Evolutionary conservation across 306 rosid species (phyloP).

Genomic region (Quercus dentata): DNA sequence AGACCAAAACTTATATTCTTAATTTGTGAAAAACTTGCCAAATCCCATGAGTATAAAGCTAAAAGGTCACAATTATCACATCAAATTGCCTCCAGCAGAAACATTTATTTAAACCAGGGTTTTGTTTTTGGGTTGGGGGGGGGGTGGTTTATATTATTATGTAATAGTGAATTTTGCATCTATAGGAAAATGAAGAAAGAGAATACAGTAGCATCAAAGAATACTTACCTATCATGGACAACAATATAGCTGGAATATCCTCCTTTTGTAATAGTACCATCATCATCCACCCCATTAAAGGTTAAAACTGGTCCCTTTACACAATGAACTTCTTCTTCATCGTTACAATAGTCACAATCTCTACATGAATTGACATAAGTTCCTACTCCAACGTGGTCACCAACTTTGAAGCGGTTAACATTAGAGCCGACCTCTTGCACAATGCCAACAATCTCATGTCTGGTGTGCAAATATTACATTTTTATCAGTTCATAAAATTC

Average conservation of each 20-base stretch:
- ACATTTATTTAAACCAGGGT: no score
- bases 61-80: no score
- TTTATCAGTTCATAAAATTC: neutral
- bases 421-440: slow-evolving; percentile 36
- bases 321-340: slow-evolving; percentile 30
- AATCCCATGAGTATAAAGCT: no score
- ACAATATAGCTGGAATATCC: slow-evolving; percentile 45
- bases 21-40: no score
- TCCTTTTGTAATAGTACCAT: slow-evolving; percentile 45
- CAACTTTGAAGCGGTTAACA: slow-evolving; percentile 37
- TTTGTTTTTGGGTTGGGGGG: no score
- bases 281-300: slow-evolving; percentile 37
- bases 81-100: no score
- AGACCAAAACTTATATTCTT: no score
- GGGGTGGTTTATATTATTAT: no score
- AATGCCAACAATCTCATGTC: slow-evolving; percentile 49
- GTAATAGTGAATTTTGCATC: neutral
- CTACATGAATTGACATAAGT: slow-evolving; percentile 50
- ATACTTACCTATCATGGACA: slow-evolving; percentile 38
- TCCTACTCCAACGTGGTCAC: slow-evolving; percentile 49
- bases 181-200: no score
- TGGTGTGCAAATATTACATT: slow-evolving; percentile 2
- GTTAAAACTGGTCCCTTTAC: slow-evolving; percentile 20
- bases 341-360: slow-evolving; percentile 39
- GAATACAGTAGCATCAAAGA: neutral